Base-by-base conservation (phyloP, 331 rosid species). In the Pyracantha coccinea region DNA sequence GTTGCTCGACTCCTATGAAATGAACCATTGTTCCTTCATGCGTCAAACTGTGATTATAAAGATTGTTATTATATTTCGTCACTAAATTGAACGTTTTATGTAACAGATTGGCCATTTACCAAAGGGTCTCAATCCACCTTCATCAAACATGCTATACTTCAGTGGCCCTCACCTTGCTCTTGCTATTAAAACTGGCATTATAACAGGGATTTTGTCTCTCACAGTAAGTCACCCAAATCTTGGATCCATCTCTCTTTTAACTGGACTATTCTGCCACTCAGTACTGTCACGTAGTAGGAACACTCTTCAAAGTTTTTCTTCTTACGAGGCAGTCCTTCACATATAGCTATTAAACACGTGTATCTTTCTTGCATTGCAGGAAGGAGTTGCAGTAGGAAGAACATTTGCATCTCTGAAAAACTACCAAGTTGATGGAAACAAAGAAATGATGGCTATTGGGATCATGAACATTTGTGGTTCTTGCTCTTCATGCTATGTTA, bases 401-500 rank as follows among this genome's bases (percentile, higher is more conserved):
- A 95, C 99, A 75, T 95, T 95, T 84, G 97, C 97, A 23, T 81
- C 93, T 54, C 80, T 95, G 61, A 82, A 85, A 71, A 95, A 95
- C 88, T 95, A 95, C 87, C 99, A 95, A 80, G 99, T 95, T 44
- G 99, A 95, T 82, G 99, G 99, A 78, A 95, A 95, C 89, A 95
- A 95, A 85, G 99, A 95, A 88, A 95, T 95, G 99, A 89, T 91
- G 87, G 99, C 99, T 28, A 90, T 95, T 69, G 99, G 99, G 58
- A 38, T 95, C 25, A 95, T 95, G 99, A 95, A 95, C 89, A 85
- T 95, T 4, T 94, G 93, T 65, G 99, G 99, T 32, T 90, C 90
- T 77, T 95, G 96, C 77, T 89, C 96, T 80, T 92, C 99, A n/a
- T 95, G 99, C 71, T 95, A 89, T 83, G 97, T 95, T 28, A 92